Percentiles rank a stretch among this genome's conserved stretches.
phyloP scores from a whole-genome alignment of 2,329 filamentous ascomycete genomes.

The Pezicula carpinea region DNA sequence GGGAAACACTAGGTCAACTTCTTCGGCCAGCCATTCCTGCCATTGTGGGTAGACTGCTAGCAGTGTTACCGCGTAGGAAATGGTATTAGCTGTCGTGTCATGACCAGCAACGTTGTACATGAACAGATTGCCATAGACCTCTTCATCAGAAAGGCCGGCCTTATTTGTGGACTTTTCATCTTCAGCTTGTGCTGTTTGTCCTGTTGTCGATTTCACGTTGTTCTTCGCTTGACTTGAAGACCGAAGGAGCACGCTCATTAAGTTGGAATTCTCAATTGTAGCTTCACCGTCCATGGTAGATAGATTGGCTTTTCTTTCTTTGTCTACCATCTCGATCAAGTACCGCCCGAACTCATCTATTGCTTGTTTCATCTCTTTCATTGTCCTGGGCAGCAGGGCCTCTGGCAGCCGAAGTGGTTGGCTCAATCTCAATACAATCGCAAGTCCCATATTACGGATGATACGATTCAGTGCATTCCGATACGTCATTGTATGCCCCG shows the following conservation, averaged over 20 bases:
- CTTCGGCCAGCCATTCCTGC: constrained; percentile 18
- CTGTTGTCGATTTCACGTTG: constrained; percentile 14
- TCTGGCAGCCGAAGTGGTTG: not conserved
- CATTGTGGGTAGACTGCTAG: constrained; percentile 17
- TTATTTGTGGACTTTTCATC: not conserved
- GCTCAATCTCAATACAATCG: constrained; percentile 12
- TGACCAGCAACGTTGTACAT: constrained; percentile 28
- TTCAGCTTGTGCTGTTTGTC: constrained; percentile 19
- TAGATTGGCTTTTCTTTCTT: not conserved
- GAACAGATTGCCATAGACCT: constrained; percentile 29
- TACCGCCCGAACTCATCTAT: constrained; percentile 11
- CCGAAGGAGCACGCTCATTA: constrained; percentile 28
- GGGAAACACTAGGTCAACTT: constrained; percentile 21
- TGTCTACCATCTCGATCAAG: constrained; percentile 14
- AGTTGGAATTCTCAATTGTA: constrained; percentile 22
- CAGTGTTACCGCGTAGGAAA: constrained; percentile 21
- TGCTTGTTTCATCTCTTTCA: constrained; percentile 4
- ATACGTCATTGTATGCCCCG: constrained; percentile 12
- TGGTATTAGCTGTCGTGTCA: constrained; percentile 27
- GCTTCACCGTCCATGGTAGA: constrained; percentile 3
- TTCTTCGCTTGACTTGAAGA: constrained; percentile 23
- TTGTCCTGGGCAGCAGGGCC: not conserved
- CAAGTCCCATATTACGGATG: constrained; percentile 13
- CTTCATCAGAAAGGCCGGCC: constrained; percentile 18
- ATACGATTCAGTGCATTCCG: constrained; percentile 8